A percentile compares a stretch with the other conserved stretches of the same genome.
Conservation (phyloP, 768 basidiomycete species). For the Boletales sp. region DNA sequence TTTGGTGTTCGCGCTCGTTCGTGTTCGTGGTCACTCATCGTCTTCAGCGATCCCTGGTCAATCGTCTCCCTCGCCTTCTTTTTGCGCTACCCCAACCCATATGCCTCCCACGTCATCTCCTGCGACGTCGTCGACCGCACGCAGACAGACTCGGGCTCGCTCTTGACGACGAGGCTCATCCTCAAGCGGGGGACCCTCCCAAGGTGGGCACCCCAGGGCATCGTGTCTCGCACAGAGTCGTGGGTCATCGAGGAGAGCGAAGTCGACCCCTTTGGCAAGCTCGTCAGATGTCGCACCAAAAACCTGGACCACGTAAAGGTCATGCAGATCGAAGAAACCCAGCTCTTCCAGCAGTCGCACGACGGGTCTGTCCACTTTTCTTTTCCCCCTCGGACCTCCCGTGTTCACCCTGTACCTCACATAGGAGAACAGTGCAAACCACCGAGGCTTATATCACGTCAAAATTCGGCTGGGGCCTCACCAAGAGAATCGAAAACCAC, state of each 20-base stretch:
- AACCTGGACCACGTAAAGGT: conserved; percentile 95
- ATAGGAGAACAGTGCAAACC: conserved; percentile 75
- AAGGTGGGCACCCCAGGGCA: conserved; percentile 83
- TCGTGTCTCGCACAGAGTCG: conserved; percentile 80
- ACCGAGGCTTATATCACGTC: conserved; percentile 89
- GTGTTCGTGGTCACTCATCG: not conserved
- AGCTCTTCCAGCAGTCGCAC: conserved; percentile 61
- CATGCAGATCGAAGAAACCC: conserved; percentile 87
- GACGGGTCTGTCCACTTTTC: conserved; percentile 58
- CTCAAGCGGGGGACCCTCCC: conserved; percentile 91
- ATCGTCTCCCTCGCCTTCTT: conserved; percentile 93
- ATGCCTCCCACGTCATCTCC: conserved; percentile 88
- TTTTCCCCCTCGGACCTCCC: not conserved
- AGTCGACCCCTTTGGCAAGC: conserved; percentile 79
- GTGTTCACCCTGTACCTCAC: conserved; percentile 1
- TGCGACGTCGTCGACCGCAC: conserved; percentile 92
- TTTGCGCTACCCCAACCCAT: conserved; percentile 93
- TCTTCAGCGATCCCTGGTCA: conserved; percentile 81
- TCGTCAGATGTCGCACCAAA: conserved; percentile 74
- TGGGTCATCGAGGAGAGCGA: conserved; percentile 97
- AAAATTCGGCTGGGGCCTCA: conserved; percentile 86
- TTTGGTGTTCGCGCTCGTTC: conserved; percentile 10
- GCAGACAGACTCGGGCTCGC: conserved; percentile 66
- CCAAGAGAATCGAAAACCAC: conserved; percentile 82
- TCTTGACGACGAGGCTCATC: conserved; percentile 87